A percentile compares a stretch with the other conserved stretches of the same genome.
These are phyloP conservation scores for Imleria badia DNA, from an alignment of 768 basidiomycete species.

Conservation along the genomic window DNA sequence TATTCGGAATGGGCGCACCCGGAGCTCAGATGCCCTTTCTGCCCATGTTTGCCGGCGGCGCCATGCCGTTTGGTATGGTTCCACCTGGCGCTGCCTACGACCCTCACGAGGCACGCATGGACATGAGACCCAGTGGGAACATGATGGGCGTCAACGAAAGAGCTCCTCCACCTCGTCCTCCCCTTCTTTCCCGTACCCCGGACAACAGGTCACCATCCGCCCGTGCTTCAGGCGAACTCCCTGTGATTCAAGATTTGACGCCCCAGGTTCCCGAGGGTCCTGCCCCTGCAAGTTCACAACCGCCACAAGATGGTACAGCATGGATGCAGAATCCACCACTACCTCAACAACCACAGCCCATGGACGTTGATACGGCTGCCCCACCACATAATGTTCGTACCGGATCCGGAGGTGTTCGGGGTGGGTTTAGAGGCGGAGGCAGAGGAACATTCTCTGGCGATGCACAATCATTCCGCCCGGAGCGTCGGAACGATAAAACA, in stretches of 20 bases:
- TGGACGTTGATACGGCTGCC: constrained; percentile 37
- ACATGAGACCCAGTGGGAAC: constrained; percentile 60
- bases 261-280: constrained; percentile 45
- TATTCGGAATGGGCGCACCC: constrained; percentile 55
- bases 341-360: constrained; percentile 13
- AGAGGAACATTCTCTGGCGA: constrained; percentile 64
- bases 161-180: constrained; percentile 48
- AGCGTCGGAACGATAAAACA: constrained; percentile 71
- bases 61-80: constrained; percentile 54
- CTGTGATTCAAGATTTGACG: constrained; percentile 82
- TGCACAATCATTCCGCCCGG: constrained; percentile 63
- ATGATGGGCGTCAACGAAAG: constrained; percentile 32
- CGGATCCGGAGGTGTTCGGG: constrained; percentile 40
- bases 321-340: constrained; percentile 21
- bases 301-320: constrained; percentile 20
- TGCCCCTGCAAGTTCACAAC: constrained; percentile 22
- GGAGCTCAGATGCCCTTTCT: constrained; percentile 57
- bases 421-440: constrained; percentile 47
- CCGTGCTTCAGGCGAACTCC: constrained; percentile 65
- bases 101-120: constrained; percentile 78
- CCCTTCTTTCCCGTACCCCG: constrained; percentile 54
- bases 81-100: constrained; percentile 60
- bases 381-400: constrained; percentile 19
- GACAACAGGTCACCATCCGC: constrained; percentile 48
- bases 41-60: constrained; percentile 62